A percentile compares a stretch with the other conserved stretches of the same genome.
Evolutionary conservation across 805 yeast species (phyloP).

Genomic region (Scheffersomyces coipomensis): DNA sequence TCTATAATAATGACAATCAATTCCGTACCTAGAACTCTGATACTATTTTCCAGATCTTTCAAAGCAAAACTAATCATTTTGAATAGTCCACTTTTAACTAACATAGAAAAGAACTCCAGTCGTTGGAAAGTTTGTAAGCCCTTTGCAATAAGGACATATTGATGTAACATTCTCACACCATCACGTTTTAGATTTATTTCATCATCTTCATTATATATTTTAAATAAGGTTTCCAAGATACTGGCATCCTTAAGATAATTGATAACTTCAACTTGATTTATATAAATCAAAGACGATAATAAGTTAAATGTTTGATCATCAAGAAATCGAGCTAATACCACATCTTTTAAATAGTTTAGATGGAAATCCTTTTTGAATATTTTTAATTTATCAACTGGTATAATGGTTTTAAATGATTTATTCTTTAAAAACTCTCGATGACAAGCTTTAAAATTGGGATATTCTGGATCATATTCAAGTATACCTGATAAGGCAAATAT

Average conservation of each 20-base stretch:
- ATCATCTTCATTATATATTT: conserved; percentile 40
- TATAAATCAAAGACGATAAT: conserved; percentile 63
- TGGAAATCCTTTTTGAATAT: conserved; percentile 74
- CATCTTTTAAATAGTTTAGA: conserved; percentile 81
- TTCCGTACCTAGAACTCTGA: conserved; percentile 75
- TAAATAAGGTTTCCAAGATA: conserved; percentile 57
- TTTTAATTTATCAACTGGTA: conserved; percentile 50
- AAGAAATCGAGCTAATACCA: conserved; percentile 73
- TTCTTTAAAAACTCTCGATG: conserved; percentile 64
- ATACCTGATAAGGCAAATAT: conserved; percentile 66
- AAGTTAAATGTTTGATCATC: conserved; percentile 78
- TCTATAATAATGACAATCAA: conserved; percentile 77
- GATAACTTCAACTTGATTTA: conserved; percentile 67
- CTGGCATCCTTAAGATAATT: conserved; percentile 52
- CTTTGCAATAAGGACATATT: conserved; percentile 74
- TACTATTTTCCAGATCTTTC: conserved; percentile 43
- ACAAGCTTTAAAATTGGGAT: conserved; percentile 75
- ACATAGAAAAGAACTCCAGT: conserved; percentile 58
- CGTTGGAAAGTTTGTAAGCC: conserved; percentile 59
- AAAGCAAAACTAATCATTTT: conserved; percentile 72
- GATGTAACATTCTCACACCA: conserved; percentile 78
- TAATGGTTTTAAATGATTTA: conserved; percentile 67
- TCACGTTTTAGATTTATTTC: conserved; percentile 46
- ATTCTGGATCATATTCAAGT: conserved; percentile 85
- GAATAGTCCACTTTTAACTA: conserved; percentile 70